Percentiles rank a stretch among this genome's conserved stretches.
Conservation (phyloP, 176 grass and related monocot species). For the Oropetium thomaeum region DNA sequence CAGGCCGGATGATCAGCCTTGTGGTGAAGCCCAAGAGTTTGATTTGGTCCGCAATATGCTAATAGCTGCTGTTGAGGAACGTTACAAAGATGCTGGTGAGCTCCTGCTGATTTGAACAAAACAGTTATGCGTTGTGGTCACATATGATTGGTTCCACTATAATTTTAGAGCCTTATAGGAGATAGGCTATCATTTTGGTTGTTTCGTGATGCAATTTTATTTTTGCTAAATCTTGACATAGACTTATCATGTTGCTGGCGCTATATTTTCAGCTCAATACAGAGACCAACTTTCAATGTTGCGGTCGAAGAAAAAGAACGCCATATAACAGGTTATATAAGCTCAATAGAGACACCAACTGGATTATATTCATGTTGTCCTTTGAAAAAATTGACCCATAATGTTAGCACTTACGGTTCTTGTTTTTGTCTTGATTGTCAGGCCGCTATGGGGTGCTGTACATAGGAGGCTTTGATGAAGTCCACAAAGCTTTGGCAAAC, state of each 20-base stretch:
- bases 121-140: not conserved
- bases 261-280: conserved; percentile 67
- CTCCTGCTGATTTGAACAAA: not conserved
- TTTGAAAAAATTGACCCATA: not conserved
- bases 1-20: conserved; percentile 62
- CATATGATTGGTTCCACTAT: not conserved
- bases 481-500: conserved; percentile 12
- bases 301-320: conserved; percentile 77
- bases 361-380: not conserved
- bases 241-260: conserved; percentile 20
- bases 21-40: conserved; percentile 71
- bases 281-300: conserved; percentile 75
- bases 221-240: conserved; percentile 1
- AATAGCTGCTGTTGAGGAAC: conserved; percentile 80
- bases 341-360: too few species aligned
- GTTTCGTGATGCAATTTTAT: conserved; percentile 14
- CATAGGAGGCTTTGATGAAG: conserved; percentile 30
- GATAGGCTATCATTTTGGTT: too few species aligned
- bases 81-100: conserved; percentile 94
- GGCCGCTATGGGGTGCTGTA: conserved; percentile 5
- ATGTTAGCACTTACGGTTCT: not conserved
- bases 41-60: conserved; percentile 80
- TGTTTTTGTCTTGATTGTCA: conserved; percentile 2
- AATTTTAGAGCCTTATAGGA: not conserved
- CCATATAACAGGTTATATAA: conserved; percentile 40